A percentile compares a stretch with the other conserved stretches of the same genome.
Conservation (phyloP, 2,329 filamentous ascomycete species). For the Monosporascus sp. region DNA sequence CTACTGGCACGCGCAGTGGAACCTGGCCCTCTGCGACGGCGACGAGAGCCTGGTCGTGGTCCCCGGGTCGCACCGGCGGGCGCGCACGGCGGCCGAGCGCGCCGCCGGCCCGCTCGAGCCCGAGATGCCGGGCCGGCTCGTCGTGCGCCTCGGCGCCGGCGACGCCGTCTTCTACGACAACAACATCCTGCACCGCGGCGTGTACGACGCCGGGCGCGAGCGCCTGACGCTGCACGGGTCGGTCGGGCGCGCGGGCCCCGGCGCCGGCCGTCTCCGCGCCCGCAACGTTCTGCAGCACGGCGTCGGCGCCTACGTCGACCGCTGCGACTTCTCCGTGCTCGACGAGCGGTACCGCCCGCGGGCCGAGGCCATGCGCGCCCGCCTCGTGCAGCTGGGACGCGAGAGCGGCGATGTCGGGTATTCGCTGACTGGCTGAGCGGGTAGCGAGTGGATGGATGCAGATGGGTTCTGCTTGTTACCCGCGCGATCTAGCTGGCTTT, state of each 20-base stretch:
- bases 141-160: slow-evolving; percentile 63
- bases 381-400: slow-evolving; percentile 57
- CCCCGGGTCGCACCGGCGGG: slow-evolving; percentile 68
- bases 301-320: slow-evolving; percentile 59
- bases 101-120: slow-evolving; percentile 59
- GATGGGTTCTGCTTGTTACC: too few relatives aligned
- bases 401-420: slow-evolving; percentile 59
- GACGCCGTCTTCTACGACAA: slow-evolving; percentile 88
- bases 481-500: too few relatives aligned
- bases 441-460: neutral
- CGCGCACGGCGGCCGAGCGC: slow-evolving; percentile 66
- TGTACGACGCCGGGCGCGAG: slow-evolving; percentile 55
- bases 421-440: slow-evolving; percentile 48
- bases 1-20: slow-evolving; percentile 77
- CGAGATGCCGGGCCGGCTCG: slow-evolving; percentile 56
- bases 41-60: slow-evolving; percentile 72
- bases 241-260: slow-evolving; percentile 56
- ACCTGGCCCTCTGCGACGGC: slow-evolving; percentile 66
- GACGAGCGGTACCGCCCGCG: slow-evolving; percentile 37
- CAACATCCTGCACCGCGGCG: slow-evolving; percentile 75
- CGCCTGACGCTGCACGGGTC: slow-evolving; percentile 69
- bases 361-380: slow-evolving; percentile 60
- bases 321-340: slow-evolving; percentile 50
- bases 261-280: slow-evolving; percentile 53
- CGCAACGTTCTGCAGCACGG: slow-evolving; percentile 74